phyloP scores from a whole-genome alignment of 768 basidiomycete genomes.

The Rhizopogon roseolus region DNA sequence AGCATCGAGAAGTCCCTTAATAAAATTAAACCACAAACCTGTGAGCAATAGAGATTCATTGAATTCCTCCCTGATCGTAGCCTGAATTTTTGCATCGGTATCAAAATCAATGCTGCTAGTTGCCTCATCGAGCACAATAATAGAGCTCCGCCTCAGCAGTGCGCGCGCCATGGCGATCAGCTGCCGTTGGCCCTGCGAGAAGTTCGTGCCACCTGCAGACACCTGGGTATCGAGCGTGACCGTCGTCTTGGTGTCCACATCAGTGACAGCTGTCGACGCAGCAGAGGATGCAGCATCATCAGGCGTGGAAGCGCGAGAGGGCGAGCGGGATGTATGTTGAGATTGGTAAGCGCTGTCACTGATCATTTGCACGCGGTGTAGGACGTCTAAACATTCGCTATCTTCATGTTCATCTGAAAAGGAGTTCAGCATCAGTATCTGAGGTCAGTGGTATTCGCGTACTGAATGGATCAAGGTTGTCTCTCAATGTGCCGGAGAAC shows the following conservation, averaged over 20 bases:
- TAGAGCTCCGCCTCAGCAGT: constrained; percentile 61
- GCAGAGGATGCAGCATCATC: constrained; percentile 36
- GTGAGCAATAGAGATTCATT: constrained; percentile 68
- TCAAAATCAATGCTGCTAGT: constrained; percentile 85
- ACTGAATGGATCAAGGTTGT: constrained; percentile 74
- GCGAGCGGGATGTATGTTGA: constrained; percentile 43
- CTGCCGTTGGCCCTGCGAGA: constrained; percentile 90
- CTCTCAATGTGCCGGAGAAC: constrained; percentile 75
- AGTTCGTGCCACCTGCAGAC: constrained; percentile 83
- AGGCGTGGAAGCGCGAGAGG: constrained; percentile 42
- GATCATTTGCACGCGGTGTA: constrained; percentile 78
- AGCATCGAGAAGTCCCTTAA: neutral
- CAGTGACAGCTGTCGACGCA: constrained; percentile 41
- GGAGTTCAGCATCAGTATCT: neutral
- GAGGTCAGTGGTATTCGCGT: constrained; percentile 1
- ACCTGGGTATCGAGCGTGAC: constrained; percentile 75
- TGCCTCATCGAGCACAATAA: constrained; percentile 80
- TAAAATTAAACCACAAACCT: constrained; percentile 34
- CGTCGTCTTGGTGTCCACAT: constrained; percentile 49
- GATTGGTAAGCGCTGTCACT: constrained; percentile 44
- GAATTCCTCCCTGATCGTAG: constrained; percentile 85
- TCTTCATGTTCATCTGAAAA: constrained; percentile 69
- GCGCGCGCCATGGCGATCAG: constrained; percentile 85
- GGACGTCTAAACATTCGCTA: constrained; percentile 72
- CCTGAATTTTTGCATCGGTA: constrained; percentile 88